Evolutionary conservation across 2,329 filamentous ascomycete species (phyloP).

Genomic region (Fusarium odoratissimum): DNA sequence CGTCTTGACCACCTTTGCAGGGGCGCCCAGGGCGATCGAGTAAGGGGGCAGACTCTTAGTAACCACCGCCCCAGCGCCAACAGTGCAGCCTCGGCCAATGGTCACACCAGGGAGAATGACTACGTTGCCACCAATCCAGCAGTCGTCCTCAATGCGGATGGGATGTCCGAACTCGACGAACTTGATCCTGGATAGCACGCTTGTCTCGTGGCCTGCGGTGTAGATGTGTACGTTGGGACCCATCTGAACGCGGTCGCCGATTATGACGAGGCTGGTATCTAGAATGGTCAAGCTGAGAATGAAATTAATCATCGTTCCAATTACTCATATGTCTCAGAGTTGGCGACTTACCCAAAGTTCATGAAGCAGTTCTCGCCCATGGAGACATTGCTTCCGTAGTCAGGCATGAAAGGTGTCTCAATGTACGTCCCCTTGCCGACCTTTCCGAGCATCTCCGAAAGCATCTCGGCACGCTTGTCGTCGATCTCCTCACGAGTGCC

Average conservation of each 20-base stretch:
- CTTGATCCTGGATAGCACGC: conserved; percentile 62
- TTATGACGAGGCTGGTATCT: conserved; percentile 76
- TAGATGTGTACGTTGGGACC: conserved; percentile 79
- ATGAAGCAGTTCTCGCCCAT: conserved; percentile 73
- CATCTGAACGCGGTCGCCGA: conserved; percentile 77
- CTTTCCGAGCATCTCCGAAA: conserved; percentile 32
- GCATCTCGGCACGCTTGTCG: conserved; percentile 10
- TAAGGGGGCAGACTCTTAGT: conserved; percentile 62
- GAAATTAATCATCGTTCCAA: rapidly evolving
- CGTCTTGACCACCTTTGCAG: conserved; percentile 61
- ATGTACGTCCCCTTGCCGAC: conserved; percentile 59
- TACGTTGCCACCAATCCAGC: conserved; percentile 65
- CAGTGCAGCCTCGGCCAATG: conserved; percentile 63
- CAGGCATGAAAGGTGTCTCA: conserved; percentile 70
- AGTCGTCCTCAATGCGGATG: conserved; percentile 64
- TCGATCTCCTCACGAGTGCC: conserved; percentile 24
- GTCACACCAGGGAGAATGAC: conserved; percentile 64
- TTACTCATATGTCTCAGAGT: rapidly evolving
- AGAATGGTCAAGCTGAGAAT: conserved; percentile 67
- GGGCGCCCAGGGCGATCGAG: conserved; percentile 60
- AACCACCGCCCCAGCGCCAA: conserved; percentile 63
- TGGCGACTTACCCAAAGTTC: conserved; percentile 55
- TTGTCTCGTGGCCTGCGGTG: conserved; percentile 77
- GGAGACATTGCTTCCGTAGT: conserved; percentile 74
- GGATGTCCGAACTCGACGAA: conserved; percentile 59